These are phyloP conservation scores for Elongisporangium anandrum DNA, from an alignment of 352 stramenopile species.

Conservation along the genomic window DNA sequence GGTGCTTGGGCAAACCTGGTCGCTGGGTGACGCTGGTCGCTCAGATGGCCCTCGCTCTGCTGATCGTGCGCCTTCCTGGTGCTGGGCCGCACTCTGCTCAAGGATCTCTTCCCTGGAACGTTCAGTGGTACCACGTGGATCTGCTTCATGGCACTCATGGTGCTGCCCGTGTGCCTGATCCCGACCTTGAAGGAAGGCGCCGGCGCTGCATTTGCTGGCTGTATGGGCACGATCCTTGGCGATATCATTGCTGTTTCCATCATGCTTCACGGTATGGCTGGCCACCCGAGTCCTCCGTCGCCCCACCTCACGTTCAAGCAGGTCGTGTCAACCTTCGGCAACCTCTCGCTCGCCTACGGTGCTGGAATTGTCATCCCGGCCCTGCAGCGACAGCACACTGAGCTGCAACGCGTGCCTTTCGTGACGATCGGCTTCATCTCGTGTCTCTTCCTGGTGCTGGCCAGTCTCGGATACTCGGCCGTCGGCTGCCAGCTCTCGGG, in stretches of 20 bases:
- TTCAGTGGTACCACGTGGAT: constrained; percentile 39
- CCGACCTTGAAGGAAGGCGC: constrained; percentile 44
- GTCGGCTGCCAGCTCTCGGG: constrained; percentile 43
- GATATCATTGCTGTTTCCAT: constrained; percentile 31
- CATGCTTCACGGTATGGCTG: constrained; percentile 31
- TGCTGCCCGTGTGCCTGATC: constrained; percentile 32
- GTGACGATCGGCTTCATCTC: constrained; percentile 35
- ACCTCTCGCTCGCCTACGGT: constrained; percentile 41
- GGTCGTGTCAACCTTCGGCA: constrained; percentile 38
- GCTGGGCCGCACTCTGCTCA: constrained; percentile 30
- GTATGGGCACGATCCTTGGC: constrained; percentile 41
- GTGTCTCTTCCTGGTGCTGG: constrained; percentile 35
- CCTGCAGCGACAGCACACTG: constrained; percentile 35
- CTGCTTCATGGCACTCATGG: constrained; percentile 30
- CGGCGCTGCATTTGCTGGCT: constrained; percentile 26
- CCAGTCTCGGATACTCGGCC: constrained; percentile 22
- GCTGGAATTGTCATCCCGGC: constrained; percentile 39
- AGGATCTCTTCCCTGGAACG: constrained; percentile 34
- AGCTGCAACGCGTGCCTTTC: constrained; percentile 42
- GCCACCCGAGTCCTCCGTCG: constrained; percentile 21
- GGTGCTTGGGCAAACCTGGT: constrained; percentile 28
- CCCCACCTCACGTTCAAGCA: constrained; percentile 36
- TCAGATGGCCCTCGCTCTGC: constrained; percentile 32
- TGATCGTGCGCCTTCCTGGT: constrained; percentile 41
- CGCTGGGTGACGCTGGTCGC: constrained; percentile 27